A percentile compares a stretch with the other conserved stretches of the same genome.
These are phyloP conservation scores for Colletotrichum acutatum DNA, from an alignment of 2,329 filamentous ascomycete species.

Conservation along the genomic window DNA sequence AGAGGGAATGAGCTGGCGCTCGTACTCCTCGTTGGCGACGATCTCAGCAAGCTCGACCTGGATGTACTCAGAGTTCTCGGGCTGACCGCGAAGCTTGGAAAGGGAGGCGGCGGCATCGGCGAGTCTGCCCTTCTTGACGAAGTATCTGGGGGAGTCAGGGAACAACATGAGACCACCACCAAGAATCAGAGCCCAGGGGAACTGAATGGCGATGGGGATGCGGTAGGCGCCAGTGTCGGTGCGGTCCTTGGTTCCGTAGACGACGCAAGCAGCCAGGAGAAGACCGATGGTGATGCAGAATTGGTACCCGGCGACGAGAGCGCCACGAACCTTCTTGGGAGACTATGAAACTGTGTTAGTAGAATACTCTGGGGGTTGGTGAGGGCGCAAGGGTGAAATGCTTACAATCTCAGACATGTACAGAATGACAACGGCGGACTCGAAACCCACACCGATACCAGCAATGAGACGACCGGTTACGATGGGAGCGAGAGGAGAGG, in stretches of 20 bases:
- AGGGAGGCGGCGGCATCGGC: constrained; percentile 72
- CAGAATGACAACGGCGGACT: constrained; percentile 82
- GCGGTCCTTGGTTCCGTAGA: constrained; percentile 75
- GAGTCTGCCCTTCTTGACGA: constrained; percentile 80
- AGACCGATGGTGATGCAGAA: constrained; percentile 86
- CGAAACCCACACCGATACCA: constrained; percentile 83
- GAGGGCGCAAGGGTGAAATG: constrained; percentile 16
- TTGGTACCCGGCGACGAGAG: constrained; percentile 84
- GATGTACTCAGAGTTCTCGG: constrained; percentile 77
- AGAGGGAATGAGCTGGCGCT: constrained; percentile 74
- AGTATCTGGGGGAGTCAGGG: constrained; percentile 88
- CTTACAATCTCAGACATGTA: constrained; percentile 87
- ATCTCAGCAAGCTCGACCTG: constrained; percentile 85
- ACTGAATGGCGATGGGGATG: constrained; percentile 84
- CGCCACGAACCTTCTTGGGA: constrained; percentile 79
- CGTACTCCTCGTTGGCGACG: constrained; percentile 89
- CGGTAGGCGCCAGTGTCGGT: constrained; percentile 76
- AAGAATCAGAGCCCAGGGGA: constrained; percentile 83
- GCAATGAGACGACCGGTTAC: constrained; percentile 80
- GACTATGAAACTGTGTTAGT: constrained; percentile 44
- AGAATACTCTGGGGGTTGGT: neutral
- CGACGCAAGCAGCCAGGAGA: constrained; percentile 78
- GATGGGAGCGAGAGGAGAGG: constrained; percentile 68
- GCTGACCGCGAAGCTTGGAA: constrained; percentile 78
- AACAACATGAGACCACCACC: constrained; percentile 78